Percentiles rank a stretch among this genome's conserved stretches.
Conservation (phyloP, 495 filamentous ascomycete species). For the Aspergillus carlsbadensis region DNA sequence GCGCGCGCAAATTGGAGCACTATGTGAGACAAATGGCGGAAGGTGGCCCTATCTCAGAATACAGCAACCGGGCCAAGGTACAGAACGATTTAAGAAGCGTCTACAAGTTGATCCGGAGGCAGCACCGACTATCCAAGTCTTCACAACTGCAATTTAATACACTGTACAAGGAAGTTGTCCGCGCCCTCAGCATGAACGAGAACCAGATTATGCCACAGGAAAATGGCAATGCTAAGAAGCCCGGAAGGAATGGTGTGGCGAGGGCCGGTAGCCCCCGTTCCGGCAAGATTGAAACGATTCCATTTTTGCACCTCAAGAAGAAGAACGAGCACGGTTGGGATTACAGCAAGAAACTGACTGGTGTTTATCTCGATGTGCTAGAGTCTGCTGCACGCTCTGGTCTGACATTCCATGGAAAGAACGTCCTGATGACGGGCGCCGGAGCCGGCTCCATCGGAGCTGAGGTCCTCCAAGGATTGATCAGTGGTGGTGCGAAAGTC, state of each 20-base stretch:
- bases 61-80: constrained; percentile 96
- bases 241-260: constrained; percentile 55
- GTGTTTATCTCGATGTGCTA: constrained; percentile 84
- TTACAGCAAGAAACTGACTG: constrained; percentile 97
- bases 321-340: constrained; percentile 96
- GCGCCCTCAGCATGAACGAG: constrained; percentile 94
- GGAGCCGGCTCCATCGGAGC: constrained; percentile 97
- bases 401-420: constrained; percentile 90
- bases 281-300: constrained; percentile 94
- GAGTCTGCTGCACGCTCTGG: constrained; percentile 84
- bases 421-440: constrained; percentile 97
- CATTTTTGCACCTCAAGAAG: constrained; percentile 95
- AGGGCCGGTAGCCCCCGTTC: constrained; percentile 60
- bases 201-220: constrained; percentile 91
- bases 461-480: constrained; percentile 94
- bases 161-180: constrained; percentile 89
- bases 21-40: constrained; percentile 99
- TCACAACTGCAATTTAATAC: constrained; percentile 93
- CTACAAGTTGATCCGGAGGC: constrained; percentile 96
- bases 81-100: constrained; percentile 91
- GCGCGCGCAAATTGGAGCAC: constrained; percentile 95
- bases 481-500: constrained; percentile 95
- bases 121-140: constrained; percentile 92
- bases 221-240: constrained; percentile 66
- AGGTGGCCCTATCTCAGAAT: constrained; percentile 96